Conservation (phyloP, 208 protist species). For the Acanthamoeba royreba region DNA sequence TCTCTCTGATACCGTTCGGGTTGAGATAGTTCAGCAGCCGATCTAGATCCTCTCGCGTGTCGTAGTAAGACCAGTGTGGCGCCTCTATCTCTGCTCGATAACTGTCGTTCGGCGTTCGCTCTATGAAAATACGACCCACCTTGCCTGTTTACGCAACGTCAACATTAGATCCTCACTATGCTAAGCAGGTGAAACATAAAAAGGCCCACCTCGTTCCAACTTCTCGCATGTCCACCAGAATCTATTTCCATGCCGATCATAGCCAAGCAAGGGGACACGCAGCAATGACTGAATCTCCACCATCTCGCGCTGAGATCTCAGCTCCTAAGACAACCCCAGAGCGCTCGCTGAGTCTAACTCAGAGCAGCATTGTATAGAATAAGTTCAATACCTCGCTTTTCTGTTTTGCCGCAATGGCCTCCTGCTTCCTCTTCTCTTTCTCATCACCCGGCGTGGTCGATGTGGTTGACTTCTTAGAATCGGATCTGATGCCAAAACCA, state of each 20-base stretch:
- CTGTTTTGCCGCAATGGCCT: neutral
- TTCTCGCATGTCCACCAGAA: neutral
- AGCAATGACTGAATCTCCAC: neutral
- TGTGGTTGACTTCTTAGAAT: too few relatives aligned
- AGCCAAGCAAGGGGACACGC: neutral
- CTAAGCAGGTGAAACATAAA: too few relatives aligned
- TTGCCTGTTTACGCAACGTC: too few relatives aligned
- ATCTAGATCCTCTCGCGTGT: neutral
- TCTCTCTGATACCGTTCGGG: neutral
- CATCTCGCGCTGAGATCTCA: neutral
- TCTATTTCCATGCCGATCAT: neutral
- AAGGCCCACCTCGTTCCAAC: neutral
- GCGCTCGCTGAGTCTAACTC: too few relatives aligned
- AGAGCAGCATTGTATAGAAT: too few relatives aligned
- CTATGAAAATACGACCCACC: neutral
- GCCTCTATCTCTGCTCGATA: neutral
- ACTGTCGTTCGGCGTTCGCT: neutral
- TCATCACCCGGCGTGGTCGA: too few relatives aligned
- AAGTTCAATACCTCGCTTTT: neutral
- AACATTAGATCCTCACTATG: too few relatives aligned
- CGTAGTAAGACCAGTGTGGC: neutral
- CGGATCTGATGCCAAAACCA: neutral
- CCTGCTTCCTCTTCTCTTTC: neutral
- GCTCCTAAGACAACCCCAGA: too few relatives aligned
- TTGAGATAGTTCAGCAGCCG: neutral